Percentiles rank a stretch among this genome's conserved stretches.
Evolutionary conservation across 257 asterid species (phyloP).

Genomic region (Nicotiana noctiflora): DNA sequence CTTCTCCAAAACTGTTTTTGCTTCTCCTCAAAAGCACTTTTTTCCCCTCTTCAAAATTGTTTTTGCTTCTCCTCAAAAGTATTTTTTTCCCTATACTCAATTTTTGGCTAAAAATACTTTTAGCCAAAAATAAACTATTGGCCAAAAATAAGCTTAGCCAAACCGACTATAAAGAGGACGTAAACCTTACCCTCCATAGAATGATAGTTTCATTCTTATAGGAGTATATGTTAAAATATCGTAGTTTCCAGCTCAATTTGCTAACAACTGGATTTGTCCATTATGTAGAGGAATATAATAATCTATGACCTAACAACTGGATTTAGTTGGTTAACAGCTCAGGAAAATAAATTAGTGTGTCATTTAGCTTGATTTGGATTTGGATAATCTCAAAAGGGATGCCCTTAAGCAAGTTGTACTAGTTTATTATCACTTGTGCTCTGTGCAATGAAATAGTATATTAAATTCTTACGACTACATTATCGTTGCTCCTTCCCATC

Average conservation of each 20-base stretch:
- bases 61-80: too few species aligned
- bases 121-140: too few species aligned
- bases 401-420: neutral
- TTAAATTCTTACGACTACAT: neutral
- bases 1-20: too few species aligned
- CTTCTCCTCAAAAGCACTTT: too few species aligned
- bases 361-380: conserved; percentile 7
- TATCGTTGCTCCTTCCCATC: neutral
- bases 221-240: too few species aligned
- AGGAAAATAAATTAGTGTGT: neutral
- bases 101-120: too few species aligned
- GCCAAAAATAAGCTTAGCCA: too few species aligned
- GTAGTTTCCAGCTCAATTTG: neutral
- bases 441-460: conserved; percentile 9
- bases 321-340: conserved; percentile 1
- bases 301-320: conserved; percentile 9
- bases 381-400: conserved; percentile 9
- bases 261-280: conserved; percentile 3
- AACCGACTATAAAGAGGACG: too few species aligned
- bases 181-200: too few species aligned
- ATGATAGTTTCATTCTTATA: too few species aligned
- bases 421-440: conserved; percentile 7
- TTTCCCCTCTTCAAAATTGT: too few species aligned
- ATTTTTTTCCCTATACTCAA: too few species aligned
- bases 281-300: conserved; percentile 1